These are phyloP conservation scores for Floccularia luteovirens DNA, from an alignment of 768 basidiomycete species.

Conservation along the genomic window DNA sequence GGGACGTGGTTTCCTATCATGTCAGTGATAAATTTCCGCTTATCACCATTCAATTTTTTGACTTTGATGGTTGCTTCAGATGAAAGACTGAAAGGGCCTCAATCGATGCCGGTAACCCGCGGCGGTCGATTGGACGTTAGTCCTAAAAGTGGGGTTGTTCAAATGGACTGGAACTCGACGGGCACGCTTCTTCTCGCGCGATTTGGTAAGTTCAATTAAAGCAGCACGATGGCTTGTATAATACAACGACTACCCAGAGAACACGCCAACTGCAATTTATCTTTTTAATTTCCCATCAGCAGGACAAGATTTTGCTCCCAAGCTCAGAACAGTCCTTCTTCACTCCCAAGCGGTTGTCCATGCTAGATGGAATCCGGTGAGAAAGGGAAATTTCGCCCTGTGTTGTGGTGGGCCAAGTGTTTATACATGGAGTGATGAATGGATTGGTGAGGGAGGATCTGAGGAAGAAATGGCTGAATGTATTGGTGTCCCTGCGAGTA, in stretches of 20 bases:
- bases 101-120: constrained; percentile 39
- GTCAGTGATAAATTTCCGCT: constrained; percentile 28
- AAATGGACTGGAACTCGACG: constrained; percentile 77
- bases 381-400: constrained; percentile 60
- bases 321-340: constrained; percentile 56
- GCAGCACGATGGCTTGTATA: constrained; percentile 9
- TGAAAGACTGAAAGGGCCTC: constrained; percentile 53
- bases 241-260: constrained; percentile 33
- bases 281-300: constrained; percentile 68
- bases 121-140: constrained; percentile 54
- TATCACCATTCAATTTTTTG: neutral
- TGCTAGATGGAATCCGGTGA: constrained; percentile 80
- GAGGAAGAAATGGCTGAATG: constrained; percentile 85
- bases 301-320: constrained; percentile 49
- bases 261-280: constrained; percentile 52
- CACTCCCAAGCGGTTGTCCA: constrained; percentile 57
- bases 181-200: constrained; percentile 70
- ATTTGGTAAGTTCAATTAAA: constrained; percentile 41
- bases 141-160: constrained; percentile 60
- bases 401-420: constrained; percentile 63
- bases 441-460: constrained; percentile 48
- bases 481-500: constrained; percentile 81
- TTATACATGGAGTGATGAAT: constrained; percentile 82
- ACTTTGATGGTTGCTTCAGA: constrained; percentile 35
- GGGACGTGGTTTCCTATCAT: constrained; percentile 83